These are phyloP conservation scores for Larix kaempferi DNA, from an alignment of 75 land plant species.

Conservation along the genomic window DNA sequence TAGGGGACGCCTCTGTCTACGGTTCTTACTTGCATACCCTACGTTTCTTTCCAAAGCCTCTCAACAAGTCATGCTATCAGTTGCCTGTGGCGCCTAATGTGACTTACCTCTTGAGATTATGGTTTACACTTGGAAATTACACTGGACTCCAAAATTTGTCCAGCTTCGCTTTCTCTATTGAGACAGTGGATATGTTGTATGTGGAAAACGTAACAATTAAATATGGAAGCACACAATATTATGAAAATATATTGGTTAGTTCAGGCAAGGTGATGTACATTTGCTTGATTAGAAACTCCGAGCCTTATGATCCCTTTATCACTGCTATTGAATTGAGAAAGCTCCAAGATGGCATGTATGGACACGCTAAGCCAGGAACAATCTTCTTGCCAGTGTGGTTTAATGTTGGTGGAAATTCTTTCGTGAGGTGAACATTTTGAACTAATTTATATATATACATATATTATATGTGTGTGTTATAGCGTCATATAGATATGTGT, in stretches of 20 bases:
- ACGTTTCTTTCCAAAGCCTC: neutral
- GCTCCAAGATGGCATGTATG: neutral
- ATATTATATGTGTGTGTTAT: too few species aligned
- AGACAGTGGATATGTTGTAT: neutral
- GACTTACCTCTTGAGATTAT: neutral
- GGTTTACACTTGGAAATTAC: neutral
- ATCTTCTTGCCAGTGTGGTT: neutral
- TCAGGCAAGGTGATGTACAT: neutral
- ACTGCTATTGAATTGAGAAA: neutral
- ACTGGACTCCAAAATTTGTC: neutral
- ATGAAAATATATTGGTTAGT: neutral
- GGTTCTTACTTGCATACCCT: neutral
- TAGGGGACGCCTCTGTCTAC: neutral
- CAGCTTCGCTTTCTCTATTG: neutral
- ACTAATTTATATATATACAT: too few species aligned
- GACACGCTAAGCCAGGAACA: neutral
- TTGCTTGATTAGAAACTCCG: neutral
- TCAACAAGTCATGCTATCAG: neutral
- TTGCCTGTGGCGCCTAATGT: neutral
- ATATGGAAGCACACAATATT: neutral
- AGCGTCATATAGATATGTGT: too few species aligned
- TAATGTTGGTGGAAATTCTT: neutral
- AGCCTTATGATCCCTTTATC: neutral
- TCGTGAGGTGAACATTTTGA: neutral
- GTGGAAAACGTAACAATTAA: neutral